phyloP scores from a whole-genome alignment of 2,329 filamentous ascomycete genomes.

The Grosmannia serpens region DNA sequence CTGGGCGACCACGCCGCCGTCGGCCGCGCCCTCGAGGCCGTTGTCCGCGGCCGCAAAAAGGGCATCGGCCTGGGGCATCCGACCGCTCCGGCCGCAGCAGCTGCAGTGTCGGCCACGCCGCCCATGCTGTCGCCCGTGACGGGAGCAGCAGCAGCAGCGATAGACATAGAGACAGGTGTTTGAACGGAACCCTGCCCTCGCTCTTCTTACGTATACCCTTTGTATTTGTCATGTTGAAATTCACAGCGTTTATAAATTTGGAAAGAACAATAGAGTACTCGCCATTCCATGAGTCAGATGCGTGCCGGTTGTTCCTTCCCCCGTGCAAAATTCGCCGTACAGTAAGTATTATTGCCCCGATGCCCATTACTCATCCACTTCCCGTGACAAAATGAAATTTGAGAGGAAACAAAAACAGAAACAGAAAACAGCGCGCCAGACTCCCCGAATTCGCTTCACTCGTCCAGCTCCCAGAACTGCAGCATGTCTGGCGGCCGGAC shows the following conservation, averaged over 20 bases:
- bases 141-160: background rate
- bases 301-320: background rate
- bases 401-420: background rate
- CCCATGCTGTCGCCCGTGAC: background rate
- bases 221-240: background rate
- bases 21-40: conserved; percentile 58
- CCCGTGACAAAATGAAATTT: background rate
- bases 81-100: background rate
- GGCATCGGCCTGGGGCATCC: conserved; percentile 55
- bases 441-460: background rate
- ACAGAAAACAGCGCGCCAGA: background rate
- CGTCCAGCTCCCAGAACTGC: background rate
- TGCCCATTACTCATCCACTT: background rate
- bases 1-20: conserved; percentile 76
- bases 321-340: background rate
- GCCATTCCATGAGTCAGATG: background rate
- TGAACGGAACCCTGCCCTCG: background rate
- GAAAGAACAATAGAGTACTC: background rate
- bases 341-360: no score
- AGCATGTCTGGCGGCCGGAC: background rate
- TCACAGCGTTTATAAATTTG: background rate
- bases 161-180: background rate
- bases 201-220: background rate
- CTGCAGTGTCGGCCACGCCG: background rate
- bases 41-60: conserved; percentile 54